A percentile compares a stretch with the other conserved stretches of the same genome.
Conservation (phyloP, 1,139 yeast genomes). For the Kodamaea plutei region DNA sequence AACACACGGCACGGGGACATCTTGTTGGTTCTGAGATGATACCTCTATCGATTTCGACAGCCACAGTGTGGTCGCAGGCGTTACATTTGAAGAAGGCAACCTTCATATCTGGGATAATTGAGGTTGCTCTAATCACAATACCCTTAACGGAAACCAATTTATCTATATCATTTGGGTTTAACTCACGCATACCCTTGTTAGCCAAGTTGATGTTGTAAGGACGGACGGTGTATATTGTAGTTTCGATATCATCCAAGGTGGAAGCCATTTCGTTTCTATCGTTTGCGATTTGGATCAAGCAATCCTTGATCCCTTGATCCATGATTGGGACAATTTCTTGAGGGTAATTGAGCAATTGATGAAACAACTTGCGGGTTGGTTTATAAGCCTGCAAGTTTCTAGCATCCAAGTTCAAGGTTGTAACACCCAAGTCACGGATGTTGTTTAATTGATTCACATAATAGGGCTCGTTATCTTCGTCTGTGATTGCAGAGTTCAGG, state of each 20-base stretch:
- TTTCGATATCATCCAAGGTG: slow-evolving; percentile 67
- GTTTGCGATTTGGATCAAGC: slow-evolving; percentile 73
- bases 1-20: slow-evolving; percentile 87
- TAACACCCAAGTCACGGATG: slow-evolving; percentile 74
- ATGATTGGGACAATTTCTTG: slow-evolving; percentile 95
- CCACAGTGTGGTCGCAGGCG: slow-evolving; percentile 90
- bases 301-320: slow-evolving; percentile 94
- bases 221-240: slow-evolving; percentile 78
- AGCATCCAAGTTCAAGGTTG: slow-evolving; percentile 83
- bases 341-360: slow-evolving; percentile 87
- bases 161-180: slow-evolving; percentile 94
- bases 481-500: slow-evolving; percentile 28
- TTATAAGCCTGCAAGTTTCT: slow-evolving; percentile 73
- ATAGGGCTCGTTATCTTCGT: slow-evolving; percentile 67
- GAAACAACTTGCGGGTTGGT: slow-evolving; percentile 71
- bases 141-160: slow-evolving; percentile 91
- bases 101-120: slow-evolving; percentile 97
- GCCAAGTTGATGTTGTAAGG: slow-evolving; percentile 71
- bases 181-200: slow-evolving; percentile 83
- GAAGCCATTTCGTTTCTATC: slow-evolving; percentile 44
- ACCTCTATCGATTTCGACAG: slow-evolving; percentile 92
- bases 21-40: slow-evolving; percentile 87
- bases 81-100: slow-evolving; percentile 94
- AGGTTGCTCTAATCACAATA: slow-evolving; percentile 79
- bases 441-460: slow-evolving; percentile 70